Base-by-base conservation (phyloP, 148 eudicot genomes). In the Rhododendron mucronatum region DNA sequence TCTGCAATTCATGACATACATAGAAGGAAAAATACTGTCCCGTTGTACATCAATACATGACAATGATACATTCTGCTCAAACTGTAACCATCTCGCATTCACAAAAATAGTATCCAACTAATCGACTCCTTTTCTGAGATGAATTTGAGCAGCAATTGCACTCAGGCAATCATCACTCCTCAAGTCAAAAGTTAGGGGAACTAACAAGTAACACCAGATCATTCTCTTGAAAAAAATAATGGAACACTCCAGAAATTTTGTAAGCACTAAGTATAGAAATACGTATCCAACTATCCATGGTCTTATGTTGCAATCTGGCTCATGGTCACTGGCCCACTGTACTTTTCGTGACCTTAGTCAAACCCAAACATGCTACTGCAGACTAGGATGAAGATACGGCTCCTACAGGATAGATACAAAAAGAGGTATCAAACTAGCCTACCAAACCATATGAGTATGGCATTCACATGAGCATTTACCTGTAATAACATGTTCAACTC, bases 401-500 rank as follows among this genome's bases (percentile, higher is more conserved):
- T 47, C 44, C 1, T 51, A 53, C 53, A 23, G 33, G 75, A 30
- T 81, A 18, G 77, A 65, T 83, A 21, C 16, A 65, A 23, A 50
- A 67, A 69, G 45, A 69, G 23, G 53, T 48, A 47, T 28, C 65
- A 35, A 73, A 39, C 37, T 26, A 75, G 2, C 51, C 20, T 0
- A 3, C 67, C 83, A 61, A n/a, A 26, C 35, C 7, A 50, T 28
- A 77, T 12, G 82, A 15, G 26, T 71, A 82, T 73, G 41, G 57
- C 53, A 15, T 48, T 30, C n/a, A 18, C 53, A 55, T 21, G 44
- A 57, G 69, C 78, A 78, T 35, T 74, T 81, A 93, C 99, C 98
- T 97, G 99, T 86, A 97, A 85, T 85, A 94, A 92, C 89, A 94
- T 89, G 89, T 95, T 94, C 87, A 97, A 88, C 94, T 97, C 99